These are phyloP conservation scores for Vitis rupestris DNA, from an alignment of 164 flowering plant genomes.

Conservation along the genomic window DNA sequence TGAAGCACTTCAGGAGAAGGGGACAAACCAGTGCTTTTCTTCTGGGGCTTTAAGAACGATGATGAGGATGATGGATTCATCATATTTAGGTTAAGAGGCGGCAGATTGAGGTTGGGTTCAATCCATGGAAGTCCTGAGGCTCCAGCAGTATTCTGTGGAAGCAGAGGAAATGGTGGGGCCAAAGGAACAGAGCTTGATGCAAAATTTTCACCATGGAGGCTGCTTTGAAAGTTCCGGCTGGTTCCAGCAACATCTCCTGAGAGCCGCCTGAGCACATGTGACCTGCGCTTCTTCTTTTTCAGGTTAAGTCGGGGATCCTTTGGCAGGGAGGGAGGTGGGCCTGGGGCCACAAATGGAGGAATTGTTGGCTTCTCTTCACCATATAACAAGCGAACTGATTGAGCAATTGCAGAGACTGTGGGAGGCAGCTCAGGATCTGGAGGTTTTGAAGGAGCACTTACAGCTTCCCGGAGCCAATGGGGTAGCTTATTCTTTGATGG, in stretches of 20 bases:
- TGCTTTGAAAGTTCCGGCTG: constrained; percentile 23
- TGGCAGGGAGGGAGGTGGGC: constrained; percentile 74
- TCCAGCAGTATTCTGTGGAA: constrained; percentile 18
- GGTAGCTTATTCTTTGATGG: constrained; percentile 69
- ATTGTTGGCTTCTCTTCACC: constrained; percentile 69
- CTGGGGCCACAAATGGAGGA: constrained; percentile 84
- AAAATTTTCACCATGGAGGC: constrained; percentile 22
- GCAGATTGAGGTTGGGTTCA: constrained; percentile 38
- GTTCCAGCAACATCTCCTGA: constrained; percentile 29
- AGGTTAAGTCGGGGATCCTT: constrained; percentile 73
- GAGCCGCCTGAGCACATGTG: constrained; percentile 18
- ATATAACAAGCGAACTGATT: constrained; percentile 80
- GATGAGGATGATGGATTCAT: constrained; percentile 29
- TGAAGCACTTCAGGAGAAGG: constrained; percentile 74
- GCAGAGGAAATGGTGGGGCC: constrained; percentile 29
- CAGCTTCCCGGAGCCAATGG: constrained; percentile 99
- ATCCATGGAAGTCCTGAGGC: constrained; percentile 29
- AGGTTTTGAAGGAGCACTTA: constrained; percentile 48
- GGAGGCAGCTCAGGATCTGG: constrained; percentile 74
- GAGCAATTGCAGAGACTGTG: constrained; percentile 81
- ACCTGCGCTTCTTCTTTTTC: constrained; percentile 52
- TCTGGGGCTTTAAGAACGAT: constrained; percentile 17
- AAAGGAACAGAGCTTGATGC: constrained; percentile 34
- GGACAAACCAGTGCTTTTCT: constrained; percentile 37
- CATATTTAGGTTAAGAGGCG: constrained; percentile 30